Evolutionary conservation across 2,329 filamentous ascomycete genomes (phyloP).

Genomic region (Claviceps sp.): DNA sequence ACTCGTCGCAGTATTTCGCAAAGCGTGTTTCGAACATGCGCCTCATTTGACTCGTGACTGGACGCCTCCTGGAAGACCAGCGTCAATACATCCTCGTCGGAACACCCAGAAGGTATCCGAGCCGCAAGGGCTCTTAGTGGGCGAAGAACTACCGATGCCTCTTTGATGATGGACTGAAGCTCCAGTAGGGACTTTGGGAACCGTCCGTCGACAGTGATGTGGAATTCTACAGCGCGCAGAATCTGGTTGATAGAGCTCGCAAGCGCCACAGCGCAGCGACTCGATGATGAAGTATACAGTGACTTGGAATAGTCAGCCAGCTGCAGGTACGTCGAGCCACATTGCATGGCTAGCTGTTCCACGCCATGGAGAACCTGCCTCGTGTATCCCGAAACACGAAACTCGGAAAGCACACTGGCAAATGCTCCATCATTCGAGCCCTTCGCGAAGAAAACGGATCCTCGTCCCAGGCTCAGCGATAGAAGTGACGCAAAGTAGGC

Average conservation of each 20-base stretch:
- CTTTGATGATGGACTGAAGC: constrained; percentile 35
- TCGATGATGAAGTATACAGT: constrained; percentile 30
- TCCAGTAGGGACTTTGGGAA: constrained; percentile 36
- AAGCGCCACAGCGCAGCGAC: constrained; percentile 37
- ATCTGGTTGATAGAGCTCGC: constrained; percentile 35
- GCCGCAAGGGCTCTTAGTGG: constrained; percentile 39
- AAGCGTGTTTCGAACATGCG: constrained; percentile 48
- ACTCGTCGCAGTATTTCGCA: constrained; percentile 52
- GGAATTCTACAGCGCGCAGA: constrained; percentile 34
- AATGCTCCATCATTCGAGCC: constrained; percentile 40
- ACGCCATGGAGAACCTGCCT: constrained; percentile 33
- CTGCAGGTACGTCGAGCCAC: constrained; percentile 32
- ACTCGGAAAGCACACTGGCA: constrained; percentile 27
- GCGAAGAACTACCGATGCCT: constrained; percentile 32
- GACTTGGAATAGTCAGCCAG: constrained; percentile 33
- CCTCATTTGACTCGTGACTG: constrained; percentile 48
- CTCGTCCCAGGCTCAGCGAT: constrained; percentile 54
- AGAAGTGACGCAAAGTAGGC: constrained; percentile 45
- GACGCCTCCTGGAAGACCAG: constrained; percentile 49
- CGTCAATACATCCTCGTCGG: constrained; percentile 51
- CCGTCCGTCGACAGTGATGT: constrained; percentile 30
- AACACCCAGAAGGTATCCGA: constrained; percentile 27
- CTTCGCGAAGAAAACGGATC: constrained; percentile 58
- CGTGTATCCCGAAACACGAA: constrained; percentile 45
- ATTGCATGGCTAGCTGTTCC: constrained; percentile 31